Evolutionary conservation across 2,329 filamentous ascomycete genomes (phyloP).

Genomic region (Epichloe sp.): DNA sequence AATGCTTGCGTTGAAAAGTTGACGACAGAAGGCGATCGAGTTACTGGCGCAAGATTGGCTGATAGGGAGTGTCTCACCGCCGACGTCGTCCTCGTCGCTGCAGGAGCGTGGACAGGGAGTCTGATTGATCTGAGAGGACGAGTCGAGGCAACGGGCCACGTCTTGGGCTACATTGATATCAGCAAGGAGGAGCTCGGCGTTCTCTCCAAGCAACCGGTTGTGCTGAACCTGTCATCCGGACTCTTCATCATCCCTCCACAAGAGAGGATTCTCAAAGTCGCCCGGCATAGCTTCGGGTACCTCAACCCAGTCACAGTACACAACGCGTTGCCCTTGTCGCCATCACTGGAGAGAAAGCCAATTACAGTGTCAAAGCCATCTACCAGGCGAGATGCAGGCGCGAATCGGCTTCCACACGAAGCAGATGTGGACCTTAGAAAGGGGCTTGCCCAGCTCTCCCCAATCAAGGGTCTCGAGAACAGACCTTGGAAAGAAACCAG

Average conservation of each 20-base stretch:
- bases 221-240: conserved; percentile 58
- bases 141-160: conserved; percentile 70
- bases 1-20: conserved; percentile 34
- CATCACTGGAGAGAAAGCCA: conserved; percentile 12
- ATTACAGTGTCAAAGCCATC: conserved; percentile 24
- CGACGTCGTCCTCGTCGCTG: conserved; percentile 66
- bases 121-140: conserved; percentile 68
- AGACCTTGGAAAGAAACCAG: conserved; percentile 49
- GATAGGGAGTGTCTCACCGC: conserved; percentile 32
- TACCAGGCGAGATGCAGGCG: conserved; percentile 25
- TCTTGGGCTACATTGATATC: conserved; percentile 64
- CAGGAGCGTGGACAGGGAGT: conserved; percentile 74
- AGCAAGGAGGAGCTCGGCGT: conserved; percentile 54
- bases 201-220: conserved; percentile 54
- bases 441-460: conserved; percentile 48
- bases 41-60: conserved; percentile 40
- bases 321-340: conserved; percentile 20
- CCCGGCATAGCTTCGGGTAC: conserved; percentile 58
- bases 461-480: conserved; percentile 38
- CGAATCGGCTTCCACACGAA: conserved; percentile 41
- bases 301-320: conserved; percentile 33
- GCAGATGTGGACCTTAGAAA: conserved; percentile 47
- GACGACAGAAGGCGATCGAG: conserved; percentile 22
- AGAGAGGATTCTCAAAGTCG: conserved; percentile 51
- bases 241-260: conserved; percentile 63